Evolutionary conservation across 257 asterid species (phyloP).

Genomic region (Petunia axillaris): DNA sequence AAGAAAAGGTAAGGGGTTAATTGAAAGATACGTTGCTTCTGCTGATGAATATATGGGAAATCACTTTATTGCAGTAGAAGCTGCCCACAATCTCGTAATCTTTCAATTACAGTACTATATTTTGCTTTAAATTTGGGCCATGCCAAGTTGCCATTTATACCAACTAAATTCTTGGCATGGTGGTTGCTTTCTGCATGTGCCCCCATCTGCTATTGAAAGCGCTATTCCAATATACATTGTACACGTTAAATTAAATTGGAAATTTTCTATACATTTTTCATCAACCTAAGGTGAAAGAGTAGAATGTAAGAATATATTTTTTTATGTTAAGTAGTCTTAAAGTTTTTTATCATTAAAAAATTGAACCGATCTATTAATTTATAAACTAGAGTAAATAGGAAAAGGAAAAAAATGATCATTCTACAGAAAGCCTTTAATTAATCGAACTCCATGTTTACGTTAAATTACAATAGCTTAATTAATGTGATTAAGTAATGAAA

Average conservation of each 20-base stretch:
- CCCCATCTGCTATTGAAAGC: slow-evolving; percentile 20
- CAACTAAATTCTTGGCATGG: slow-evolving; percentile 26
- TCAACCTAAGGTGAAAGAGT: neutral
- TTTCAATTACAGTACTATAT: neutral
- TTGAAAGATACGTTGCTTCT: slow-evolving; percentile 28
- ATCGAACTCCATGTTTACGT: too few species aligned
- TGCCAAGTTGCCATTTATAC: slow-evolving; percentile 17
- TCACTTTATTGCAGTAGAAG: slow-evolving; percentile 22
- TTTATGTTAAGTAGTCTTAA: neutral
- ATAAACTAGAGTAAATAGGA: too few species aligned
- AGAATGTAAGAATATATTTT: neutral
- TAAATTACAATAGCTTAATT: too few species aligned
- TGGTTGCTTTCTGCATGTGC: slow-evolving; percentile 32
- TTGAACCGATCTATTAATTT: too few species aligned
- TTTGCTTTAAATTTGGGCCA: slow-evolving; percentile 17
- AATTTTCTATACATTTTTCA: neutral
- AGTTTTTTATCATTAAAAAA: too few species aligned
- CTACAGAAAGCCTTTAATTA: too few species aligned
- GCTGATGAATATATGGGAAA: neutral
- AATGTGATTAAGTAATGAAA: too few species aligned
- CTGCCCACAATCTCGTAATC: neutral
- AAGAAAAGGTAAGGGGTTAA: neutral
- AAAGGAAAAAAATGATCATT: too few species aligned
- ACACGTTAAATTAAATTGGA: neutral
- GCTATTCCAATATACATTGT: neutral